Base-by-base conservation (phyloP, 768 basidiomycete species). In the Rhizopogon vinicolor region DNA sequence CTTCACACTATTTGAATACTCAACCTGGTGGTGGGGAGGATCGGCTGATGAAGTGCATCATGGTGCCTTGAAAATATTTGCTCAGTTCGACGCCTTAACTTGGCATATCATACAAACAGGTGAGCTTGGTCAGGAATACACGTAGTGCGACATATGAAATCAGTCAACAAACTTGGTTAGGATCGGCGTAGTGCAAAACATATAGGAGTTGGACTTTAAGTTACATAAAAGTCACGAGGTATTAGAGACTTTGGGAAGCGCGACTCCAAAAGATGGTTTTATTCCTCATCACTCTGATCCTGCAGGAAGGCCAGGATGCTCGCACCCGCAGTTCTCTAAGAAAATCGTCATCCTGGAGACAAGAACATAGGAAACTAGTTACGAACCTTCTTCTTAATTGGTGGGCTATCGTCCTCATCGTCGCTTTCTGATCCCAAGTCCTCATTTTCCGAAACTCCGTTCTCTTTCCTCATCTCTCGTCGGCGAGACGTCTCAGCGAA, bases 251-350 rank as follows among this genome's bases (percentile, higher is more conserved):
- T n/a, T 25, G 14, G 39, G 19, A 13, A 35, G 18, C 8, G 14
- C 13, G 13, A 9, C 46, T 9, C 9, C 10, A 35, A 3, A 12
- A 35, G 35, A 19, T 48, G 5, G 9, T 16, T 14, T 61, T 39
- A 68, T 33, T 70, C 82, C 18, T 80, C 79, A 39, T 86, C 86
- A 61, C 87, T 89, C 63, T 90, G 86, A 61, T 87, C 85, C 40
- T 72, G 76, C 56, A 91, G 71, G 66, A 91, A 91, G 5, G 84
- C 86, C 74, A 79, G 80, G 50, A 91, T 89, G 56, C 82, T 87
- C 54, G 74, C 73, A 18, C 79, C 74, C 18, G 81, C 81, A 44
- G 72, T 81, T 55, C 60, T 65, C 78, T 78, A 52, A 22, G 43
- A 43, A 22, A 42, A 16, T 7, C 33, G 51, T 51, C 43, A 42